Conservation (phyloP, 116 monocot species). For the Posidonia oceanica region DNA sequence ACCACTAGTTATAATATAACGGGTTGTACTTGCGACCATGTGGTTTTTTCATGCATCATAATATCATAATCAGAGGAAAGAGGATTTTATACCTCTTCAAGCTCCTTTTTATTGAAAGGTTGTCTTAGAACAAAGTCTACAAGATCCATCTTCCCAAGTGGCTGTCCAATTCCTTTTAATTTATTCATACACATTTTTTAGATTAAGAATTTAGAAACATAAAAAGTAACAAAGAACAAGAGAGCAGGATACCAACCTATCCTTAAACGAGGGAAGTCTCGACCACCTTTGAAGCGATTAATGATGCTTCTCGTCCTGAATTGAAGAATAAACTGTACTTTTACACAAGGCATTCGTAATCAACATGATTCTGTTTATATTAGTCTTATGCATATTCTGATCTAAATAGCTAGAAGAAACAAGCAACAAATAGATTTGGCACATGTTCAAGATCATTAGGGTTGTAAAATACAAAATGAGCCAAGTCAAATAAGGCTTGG, state of each 20-base stretch:
- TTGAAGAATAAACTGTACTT: neutral
- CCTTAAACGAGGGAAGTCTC: conserved; percentile 85
- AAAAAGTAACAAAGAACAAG: neutral
- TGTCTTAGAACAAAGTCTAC: conserved; percentile 71
- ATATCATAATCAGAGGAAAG: neutral
- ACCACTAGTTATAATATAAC: no score
- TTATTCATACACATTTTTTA: conserved; percentile 1
- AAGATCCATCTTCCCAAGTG: conserved; percentile 88
- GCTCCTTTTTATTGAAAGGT: conserved; percentile 71
- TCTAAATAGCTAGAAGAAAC: no score
- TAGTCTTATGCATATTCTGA: no score
- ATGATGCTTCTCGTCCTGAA: conserved; percentile 90
- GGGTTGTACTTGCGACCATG: neutral
- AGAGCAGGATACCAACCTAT: conserved; percentile 32
- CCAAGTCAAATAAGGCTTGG: no score
- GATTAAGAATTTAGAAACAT: neutral
- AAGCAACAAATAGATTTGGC: no score
- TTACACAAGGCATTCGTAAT: neutral
- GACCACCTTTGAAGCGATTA: conserved; percentile 64
- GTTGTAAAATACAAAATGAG: no score
- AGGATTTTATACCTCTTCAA: conserved; percentile 52
- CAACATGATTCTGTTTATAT: neutral
- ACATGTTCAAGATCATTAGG: no score
- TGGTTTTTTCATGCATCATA: neutral
- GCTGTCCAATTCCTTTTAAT: conserved; percentile 95